Evolutionary conservation across 257 asterid genomes (phyloP).

Genomic region (Primulina eburnea): DNA sequence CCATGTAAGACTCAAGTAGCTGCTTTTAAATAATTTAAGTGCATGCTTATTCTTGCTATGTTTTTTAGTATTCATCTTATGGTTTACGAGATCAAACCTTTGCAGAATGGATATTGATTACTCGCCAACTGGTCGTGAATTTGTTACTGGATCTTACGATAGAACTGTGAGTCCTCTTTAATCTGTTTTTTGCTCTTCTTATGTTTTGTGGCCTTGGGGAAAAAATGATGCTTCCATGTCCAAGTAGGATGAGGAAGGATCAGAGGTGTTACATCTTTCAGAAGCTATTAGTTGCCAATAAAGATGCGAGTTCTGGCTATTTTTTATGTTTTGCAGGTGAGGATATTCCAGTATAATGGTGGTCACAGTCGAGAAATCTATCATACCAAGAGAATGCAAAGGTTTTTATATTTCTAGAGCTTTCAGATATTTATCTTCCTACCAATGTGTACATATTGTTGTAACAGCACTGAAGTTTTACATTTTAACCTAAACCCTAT

Average conservation of each 20-base stretch:
- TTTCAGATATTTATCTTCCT: conserved; percentile 7
- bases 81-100: conserved; percentile 18
- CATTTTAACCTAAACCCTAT: not conserved
- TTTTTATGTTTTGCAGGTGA: conserved; percentile 52
- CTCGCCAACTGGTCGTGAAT: conserved; percentile 98
- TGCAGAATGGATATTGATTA: conserved; percentile 95
- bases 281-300: not conserved
- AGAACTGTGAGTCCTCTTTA: conserved; percentile 67
- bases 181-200: not conserved
- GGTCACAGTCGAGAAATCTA: conserved; percentile 97
- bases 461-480: not conserved
- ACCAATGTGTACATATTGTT: not conserved
- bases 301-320: conserved; percentile 9
- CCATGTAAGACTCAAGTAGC: conserved; percentile 59
- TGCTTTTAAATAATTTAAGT: conserved; percentile 11
- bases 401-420: conserved; percentile 36
- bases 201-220: not conserved
- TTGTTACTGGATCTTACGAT: conserved; percentile 96
- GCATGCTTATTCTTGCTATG: conserved; percentile 9
- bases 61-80: not conserved
- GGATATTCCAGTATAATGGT: conserved; percentile 86
- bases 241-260: not conserved
- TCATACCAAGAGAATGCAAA: conserved; percentile 98
- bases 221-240: not conserved
- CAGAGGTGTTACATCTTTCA: conserved; percentile 3